A percentile compares a stretch with the other conserved stretches of the same genome.
Conservation (phyloP, 2,329 filamentous ascomycete species). For the Nemania abortiva region DNA sequence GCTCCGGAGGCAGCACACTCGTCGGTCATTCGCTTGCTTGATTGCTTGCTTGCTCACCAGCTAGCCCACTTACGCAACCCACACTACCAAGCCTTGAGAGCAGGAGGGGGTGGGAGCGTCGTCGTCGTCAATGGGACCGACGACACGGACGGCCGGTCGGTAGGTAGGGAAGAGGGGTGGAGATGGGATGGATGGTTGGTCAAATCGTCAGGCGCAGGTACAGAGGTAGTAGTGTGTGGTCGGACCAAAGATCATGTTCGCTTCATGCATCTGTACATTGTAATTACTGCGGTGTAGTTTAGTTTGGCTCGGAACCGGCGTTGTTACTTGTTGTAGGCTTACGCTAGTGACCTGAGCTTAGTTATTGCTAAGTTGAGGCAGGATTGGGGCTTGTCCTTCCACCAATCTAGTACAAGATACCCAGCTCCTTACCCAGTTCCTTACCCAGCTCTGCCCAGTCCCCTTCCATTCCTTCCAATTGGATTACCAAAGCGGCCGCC, state of each 20-base stretch:
- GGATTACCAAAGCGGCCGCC: slow-evolving; percentile 2
- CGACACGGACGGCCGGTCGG: not conserved
- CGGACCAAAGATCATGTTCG: slow-evolving; percentile 12
- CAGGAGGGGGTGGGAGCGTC: slow-evolving; percentile 10
- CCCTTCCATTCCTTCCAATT: slow-evolving; percentile 8
- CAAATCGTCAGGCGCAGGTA: slow-evolving; percentile 6
- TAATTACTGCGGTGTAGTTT: not conserved
- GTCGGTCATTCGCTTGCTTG: not conserved
- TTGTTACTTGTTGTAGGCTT: not conserved
- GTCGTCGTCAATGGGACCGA: not conserved
- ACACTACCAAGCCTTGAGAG: slow-evolving; percentile 7
- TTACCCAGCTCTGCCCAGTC: not conserved
- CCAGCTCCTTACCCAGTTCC: not conserved
- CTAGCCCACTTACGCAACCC: not conserved
- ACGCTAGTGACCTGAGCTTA: not conserved
- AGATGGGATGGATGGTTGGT: slow-evolving; percentile 3
- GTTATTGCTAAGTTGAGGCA: not conserved
- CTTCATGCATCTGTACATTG: slow-evolving; percentile 8
- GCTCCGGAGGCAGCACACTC: slow-evolving; percentile 25
- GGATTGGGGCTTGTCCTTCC: not conserved
- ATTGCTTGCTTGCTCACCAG: not conserved
- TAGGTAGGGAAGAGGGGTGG: not conserved
- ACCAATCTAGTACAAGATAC: not conserved
- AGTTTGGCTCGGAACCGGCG: not conserved
- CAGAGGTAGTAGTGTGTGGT: not conserved